Percentiles rank a stretch among this genome's conserved stretches.
phyloP scores from a whole-genome alignment of 139 green algal species.

The Chlamydomonas schloesseri region DNA sequence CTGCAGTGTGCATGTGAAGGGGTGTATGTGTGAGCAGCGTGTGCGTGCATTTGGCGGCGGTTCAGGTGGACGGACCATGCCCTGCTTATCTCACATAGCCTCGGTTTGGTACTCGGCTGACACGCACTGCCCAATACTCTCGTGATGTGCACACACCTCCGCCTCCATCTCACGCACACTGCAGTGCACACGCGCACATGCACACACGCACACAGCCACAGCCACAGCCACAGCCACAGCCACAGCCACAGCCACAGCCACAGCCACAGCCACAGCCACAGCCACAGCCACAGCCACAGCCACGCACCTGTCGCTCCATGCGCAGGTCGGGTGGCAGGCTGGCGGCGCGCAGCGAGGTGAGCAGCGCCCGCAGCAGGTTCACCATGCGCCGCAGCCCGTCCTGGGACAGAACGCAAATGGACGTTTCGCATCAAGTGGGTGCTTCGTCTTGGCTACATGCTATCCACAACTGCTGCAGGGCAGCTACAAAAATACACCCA shows the following conservation, averaged over 20 bases:
- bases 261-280: background rate
- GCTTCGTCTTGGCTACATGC: too few species aligned
- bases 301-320: constrained; percentile 60
- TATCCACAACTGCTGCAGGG: too few species aligned
- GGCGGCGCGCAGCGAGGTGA: constrained; percentile 3
- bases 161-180: too few species aligned
- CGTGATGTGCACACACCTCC: too few species aligned
- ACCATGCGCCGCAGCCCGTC: constrained; percentile 62
- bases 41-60: too few species aligned
- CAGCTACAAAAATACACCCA: too few species aligned
- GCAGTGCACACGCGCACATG: too few species aligned
- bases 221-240: background rate
- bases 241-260: background rate
- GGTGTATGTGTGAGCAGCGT: background rate
- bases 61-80: too few species aligned
- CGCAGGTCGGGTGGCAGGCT: constrained; percentile 48
- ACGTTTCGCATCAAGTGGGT: too few species aligned
- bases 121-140: too few species aligned
- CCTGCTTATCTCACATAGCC: too few species aligned
- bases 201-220: background rate
- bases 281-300: background rate
- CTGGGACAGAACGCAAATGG: constrained; percentile 15
- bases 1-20: constrained; percentile 16
- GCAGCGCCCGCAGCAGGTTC: constrained; percentile 58
- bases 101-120: too few species aligned